Conservation (phyloP, 225 moss, liverwort and hornwort genomes). For the Anthoceros angustus region DNA sequence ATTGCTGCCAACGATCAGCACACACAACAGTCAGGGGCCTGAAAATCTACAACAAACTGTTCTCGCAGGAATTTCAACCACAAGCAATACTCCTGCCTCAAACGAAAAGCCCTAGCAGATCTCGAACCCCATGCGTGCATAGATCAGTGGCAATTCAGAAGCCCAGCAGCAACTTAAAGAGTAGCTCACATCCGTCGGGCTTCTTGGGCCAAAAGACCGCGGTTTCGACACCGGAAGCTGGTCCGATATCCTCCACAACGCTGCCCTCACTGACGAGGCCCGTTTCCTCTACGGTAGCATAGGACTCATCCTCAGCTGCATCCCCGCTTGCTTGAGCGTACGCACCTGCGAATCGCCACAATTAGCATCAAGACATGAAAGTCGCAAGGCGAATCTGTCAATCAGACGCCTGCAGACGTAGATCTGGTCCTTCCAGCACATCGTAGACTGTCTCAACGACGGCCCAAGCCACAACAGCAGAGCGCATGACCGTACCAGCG, state of each 20-base stretch:
- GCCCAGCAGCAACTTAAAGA: not conserved
- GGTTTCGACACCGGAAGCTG: slow-evolving; percentile 46
- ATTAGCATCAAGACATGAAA: not conserved
- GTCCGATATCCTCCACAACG: slow-evolving; percentile 40
- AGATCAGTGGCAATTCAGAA: not conserved
- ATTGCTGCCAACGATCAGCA: slow-evolving; percentile 31
- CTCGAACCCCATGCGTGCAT: not conserved
- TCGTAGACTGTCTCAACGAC: not conserved
- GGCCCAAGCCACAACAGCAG: not conserved
- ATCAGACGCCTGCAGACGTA: not conserved
- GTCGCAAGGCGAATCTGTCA: not conserved
- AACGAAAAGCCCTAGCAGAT: not conserved
- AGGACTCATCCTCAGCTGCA: not conserved
- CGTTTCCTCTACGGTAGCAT: slow-evolving; percentile 13
- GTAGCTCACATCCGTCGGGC: slow-evolving; percentile 9
- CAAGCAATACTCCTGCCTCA: not conserved
- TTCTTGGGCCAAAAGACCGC: slow-evolving; percentile 52
- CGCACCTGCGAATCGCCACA: not conserved
- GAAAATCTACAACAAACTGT: not conserved
- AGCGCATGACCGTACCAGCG: not conserved
- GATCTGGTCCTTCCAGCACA: not conserved
- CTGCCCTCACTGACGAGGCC: slow-evolving; percentile 36
- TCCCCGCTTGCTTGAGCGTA: not conserved
- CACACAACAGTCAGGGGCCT: not conserved
- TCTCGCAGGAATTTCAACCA: not conserved